Percentiles rank a stretch among this genome's conserved stretches.
Evolutionary conservation across 768 basidiomycete species (phyloP).

Genomic region (Mycena rosella): DNA sequence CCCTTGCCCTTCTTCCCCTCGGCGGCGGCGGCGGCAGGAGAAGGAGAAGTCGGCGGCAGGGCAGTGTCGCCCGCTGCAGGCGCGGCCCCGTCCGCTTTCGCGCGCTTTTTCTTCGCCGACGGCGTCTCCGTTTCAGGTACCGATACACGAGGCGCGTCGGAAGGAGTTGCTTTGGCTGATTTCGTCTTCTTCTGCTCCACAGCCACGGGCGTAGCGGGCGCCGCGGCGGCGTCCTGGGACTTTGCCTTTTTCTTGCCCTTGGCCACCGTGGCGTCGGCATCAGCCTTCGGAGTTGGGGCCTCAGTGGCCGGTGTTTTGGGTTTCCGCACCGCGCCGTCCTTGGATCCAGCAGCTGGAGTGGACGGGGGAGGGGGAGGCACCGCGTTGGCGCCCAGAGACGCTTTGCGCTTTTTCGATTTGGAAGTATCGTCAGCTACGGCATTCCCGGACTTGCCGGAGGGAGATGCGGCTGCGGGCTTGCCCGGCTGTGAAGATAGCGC

Average conservation of each 20-base stretch:
- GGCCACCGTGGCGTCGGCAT: not conserved
- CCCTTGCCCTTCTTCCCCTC: conserved; percentile 22
- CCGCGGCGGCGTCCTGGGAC: not conserved
- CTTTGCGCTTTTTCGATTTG: conserved; percentile 14
- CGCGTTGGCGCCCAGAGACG: conserved; percentile 14
- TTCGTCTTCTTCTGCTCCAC: conserved; percentile 15
- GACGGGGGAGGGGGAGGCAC: not conserved
- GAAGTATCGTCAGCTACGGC: conserved; percentile 14
- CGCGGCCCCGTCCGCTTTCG: not conserved
- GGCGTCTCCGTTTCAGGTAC: conserved; percentile 13
- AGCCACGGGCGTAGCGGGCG: not conserved
- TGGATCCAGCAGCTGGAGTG: not conserved
- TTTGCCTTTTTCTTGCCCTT: conserved; percentile 25
- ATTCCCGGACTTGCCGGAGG: conserved; percentile 16
- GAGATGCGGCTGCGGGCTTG: conserved; percentile 9
- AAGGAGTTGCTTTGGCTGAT: not conserved
- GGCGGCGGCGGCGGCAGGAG: not conserved
- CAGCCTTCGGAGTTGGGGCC: not conserved
- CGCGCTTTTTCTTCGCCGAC: conserved; percentile 19
- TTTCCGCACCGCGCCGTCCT: conserved; percentile 1
- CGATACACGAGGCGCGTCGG: conserved; percentile 7
- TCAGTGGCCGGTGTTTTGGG: not conserved
- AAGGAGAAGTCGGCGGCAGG: conserved; percentile 1
- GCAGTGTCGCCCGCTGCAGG: not conserved
- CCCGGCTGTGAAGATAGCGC: conserved; percentile 23